Evolutionary conservation across 441 rosid genomes (phyloP), one percentile per base, ranked within the genome.

Genomic region (Melianthus villosus): DNA sequence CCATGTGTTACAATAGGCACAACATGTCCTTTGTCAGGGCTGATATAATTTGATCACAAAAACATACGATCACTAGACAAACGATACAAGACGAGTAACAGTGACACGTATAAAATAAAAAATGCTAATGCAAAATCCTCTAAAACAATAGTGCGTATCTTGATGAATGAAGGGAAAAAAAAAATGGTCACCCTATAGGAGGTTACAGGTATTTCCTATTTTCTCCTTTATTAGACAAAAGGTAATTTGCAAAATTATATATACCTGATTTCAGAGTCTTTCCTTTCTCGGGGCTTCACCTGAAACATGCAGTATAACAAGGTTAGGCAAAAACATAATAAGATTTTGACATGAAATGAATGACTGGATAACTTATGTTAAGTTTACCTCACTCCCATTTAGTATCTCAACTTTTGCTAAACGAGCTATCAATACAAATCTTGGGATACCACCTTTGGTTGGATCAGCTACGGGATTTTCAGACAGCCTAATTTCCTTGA

Each of bases 231-330:
- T 1, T 19, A 13, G 19, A 13, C 22, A 27, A 22, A 2, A 17
- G 35, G 2, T 0, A 20, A 0, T 19, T 41, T 12, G 31, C 4
- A 44, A n/a, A 13, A 10, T 18, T 41, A 38, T 41, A 38, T 27
- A 23, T 78, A 80, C 95, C 97, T 79, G 40, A 83, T 83, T 75
- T 87, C 95, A 45, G 95, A 89, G 18, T 89, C 97, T 63, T 78
- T 89, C 63, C 83, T 78, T 56, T 89, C 97, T 13, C 92, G 85
- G 58, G 55, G 54, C 25, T 72, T 67, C 32, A 89, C 73, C 97
- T 89, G 66, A 48, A 50, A 53, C 51, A 42, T 35, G 26, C 64
- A 27, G 45, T 55, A 26, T 39, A 44, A 27, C 40, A 51, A 20
- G 52, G 14, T 22, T 36, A 34, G 13, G 19, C 16, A 27, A 34